Percentiles rank a stretch among this genome's conserved stretches.
Evolutionary conservation across 2,329 filamentous ascomycete species (phyloP).

Genomic region (Alternaria ethzedia): DNA sequence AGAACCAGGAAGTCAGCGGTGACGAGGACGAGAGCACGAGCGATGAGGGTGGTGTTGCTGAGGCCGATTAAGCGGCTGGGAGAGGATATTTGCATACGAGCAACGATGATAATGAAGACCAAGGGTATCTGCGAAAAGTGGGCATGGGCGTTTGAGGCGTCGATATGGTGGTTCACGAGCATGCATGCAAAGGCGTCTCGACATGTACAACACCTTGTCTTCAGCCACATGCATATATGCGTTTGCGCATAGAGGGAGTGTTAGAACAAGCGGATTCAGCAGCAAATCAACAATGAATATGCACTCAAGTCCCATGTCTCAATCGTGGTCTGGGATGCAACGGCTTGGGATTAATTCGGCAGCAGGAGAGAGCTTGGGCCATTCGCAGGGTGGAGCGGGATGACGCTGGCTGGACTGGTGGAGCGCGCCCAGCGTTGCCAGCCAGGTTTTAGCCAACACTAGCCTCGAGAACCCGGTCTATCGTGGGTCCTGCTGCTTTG

Average conservation of each 20-base stretch:
- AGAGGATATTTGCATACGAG: slow-evolving; percentile 17
- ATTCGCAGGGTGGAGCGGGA: slow-evolving; percentile 12
- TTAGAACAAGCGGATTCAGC: background rate
- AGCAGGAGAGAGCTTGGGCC: slow-evolving; percentile 19
- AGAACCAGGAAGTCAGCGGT: slow-evolving; percentile 97
- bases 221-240: background rate
- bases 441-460: slow-evolving; percentile 23
- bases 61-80: slow-evolving; percentile 38
- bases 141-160: slow-evolving; percentile 37
- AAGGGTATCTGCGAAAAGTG: slow-evolving; percentile 32
- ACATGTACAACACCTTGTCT: slow-evolving; percentile 19
- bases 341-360: slow-evolving; percentile 1
- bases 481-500: slow-evolving; percentile 5
- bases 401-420: slow-evolving; percentile 20
- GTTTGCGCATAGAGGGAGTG: background rate
- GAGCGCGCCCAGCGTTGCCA: slow-evolving; percentile 3
- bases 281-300: slow-evolving; percentile 3
- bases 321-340: background rate
- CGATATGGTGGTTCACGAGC: slow-evolving; percentile 22
- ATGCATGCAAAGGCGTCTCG: slow-evolving; percentile 23
- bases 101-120: slow-evolving; percentile 19
- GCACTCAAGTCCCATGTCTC: background rate
- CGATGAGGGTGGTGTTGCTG: slow-evolving; percentile 72
- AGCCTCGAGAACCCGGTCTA: slow-evolving; percentile 2
- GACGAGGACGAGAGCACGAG: slow-evolving; percentile 96